Base-by-base conservation (phyloP, 371 early-diverging fungal species). In the Lichtheimia corymbifera region DNA sequence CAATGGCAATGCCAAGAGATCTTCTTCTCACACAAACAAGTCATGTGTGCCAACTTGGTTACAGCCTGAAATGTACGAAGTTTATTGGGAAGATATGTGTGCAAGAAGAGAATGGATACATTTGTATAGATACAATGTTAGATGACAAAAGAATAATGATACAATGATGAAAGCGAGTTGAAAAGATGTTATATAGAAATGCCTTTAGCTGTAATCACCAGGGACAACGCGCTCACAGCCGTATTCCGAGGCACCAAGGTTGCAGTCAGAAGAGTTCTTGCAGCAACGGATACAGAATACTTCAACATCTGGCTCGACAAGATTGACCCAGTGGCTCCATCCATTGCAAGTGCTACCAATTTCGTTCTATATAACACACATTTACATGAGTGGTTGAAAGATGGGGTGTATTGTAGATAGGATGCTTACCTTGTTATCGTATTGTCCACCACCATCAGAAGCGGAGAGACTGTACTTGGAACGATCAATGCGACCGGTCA, bases 371-470 rank as follows among this genome's bases (percentile, higher is more conserved):
- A 24, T 18, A 50, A 2, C 15, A 2, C 7, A 20, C 14, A 42
- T 9, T 5, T 9, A 0, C 5, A 7, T 28, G 20, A 28, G 20
- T 45, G 17, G 1, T 45, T 44, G 28, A 35, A 6, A 28, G 9
- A 27, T n/a, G 4, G 49, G 4, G 18, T 30, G 9, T 5, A n/a
- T 28, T 14, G 30, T 30, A 25, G 14, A 40, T 6, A 52, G 9
- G 35, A 35, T 17, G 0, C 22, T n/a, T 24, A 63, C 63, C 58
- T 53, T 58, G 42, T 60, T 41, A 27, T 68, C 84, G 30, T 80
- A 79, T 61, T 83, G 84, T 17, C 83, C 83, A 41, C 84, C 84
- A 35, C 75, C 77, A 60, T 82, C 84, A 14, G 64, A 59, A 53
- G 67, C 54, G 28, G 50, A 60, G n/a, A 82, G 62, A 5, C 64